Percentiles rank a stretch among this genome's conserved stretches.
These are phyloP conservation scores for Penicillium sp. DNA, from an alignment of 2,329 filamentous ascomycete species.

Conservation along the genomic window DNA sequence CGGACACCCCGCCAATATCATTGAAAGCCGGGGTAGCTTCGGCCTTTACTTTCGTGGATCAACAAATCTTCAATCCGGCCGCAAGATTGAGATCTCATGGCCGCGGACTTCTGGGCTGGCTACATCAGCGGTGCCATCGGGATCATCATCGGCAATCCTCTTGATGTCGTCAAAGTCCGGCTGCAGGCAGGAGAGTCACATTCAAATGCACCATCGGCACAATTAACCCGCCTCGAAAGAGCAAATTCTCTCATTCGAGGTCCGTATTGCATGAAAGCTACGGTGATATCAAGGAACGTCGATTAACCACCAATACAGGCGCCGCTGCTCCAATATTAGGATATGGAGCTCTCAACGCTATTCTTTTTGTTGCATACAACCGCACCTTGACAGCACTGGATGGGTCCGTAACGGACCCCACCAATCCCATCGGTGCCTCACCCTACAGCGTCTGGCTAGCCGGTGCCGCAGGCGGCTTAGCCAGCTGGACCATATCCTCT, in stretches of 20 bases:
- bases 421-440: constrained; percentile 44
- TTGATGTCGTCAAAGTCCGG: constrained; percentile 75
- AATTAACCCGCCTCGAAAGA: constrained; percentile 34
- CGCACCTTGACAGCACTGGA: constrained; percentile 65
- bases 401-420: constrained; percentile 42
- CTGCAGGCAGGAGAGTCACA: constrained; percentile 61
- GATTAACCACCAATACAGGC: constrained; percentile 47
- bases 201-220: constrained; percentile 23
- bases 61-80: neutral
- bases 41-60: neutral
- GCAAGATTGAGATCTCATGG: constrained; percentile 52
- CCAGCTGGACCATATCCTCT: constrained; percentile 79
- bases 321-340: constrained; percentile 80
- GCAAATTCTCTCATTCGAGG: constrained; percentile 40
- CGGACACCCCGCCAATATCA: constrained; percentile 1
- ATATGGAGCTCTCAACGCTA: constrained; percentile 85
- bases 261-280: constrained; percentile 14
- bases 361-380: constrained; percentile 89
- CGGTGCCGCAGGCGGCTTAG: constrained; percentile 75
- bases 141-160: constrained; percentile 83
- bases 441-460: constrained; percentile 71
- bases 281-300: neutral
- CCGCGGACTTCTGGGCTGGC: constrained; percentile 88
- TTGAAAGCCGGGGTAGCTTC: constrained; percentile 9
- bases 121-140: constrained; percentile 82